Conservation (phyloP, 768 basidiomycete genomes). For the Boletus vermiculosoides region DNA sequence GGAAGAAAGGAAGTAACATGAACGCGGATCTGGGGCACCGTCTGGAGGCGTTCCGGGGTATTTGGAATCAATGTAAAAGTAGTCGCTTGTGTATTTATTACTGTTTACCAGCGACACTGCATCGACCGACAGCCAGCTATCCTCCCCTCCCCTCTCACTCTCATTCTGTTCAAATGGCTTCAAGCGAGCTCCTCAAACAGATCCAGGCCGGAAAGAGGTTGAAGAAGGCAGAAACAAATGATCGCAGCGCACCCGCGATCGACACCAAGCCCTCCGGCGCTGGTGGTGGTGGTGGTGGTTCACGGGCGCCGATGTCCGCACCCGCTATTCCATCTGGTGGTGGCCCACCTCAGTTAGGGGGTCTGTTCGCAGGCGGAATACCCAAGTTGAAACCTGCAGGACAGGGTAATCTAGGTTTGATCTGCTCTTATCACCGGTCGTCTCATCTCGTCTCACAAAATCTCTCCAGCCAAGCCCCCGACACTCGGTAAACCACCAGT, state of each 20-base stretch:
- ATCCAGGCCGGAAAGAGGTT: slow-evolving; percentile 82
- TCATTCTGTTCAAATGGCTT: slow-evolving; percentile 52
- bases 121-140: not conserved
- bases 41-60: not conserved
- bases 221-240: slow-evolving; percentile 81
- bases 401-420: slow-evolving; percentile 53
- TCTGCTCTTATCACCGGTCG: slow-evolving; percentile 5
- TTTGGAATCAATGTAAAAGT: not conserved
- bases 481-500: slow-evolving; percentile 65
- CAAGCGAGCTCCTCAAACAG: slow-evolving; percentile 70
- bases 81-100: slow-evolving; percentile 11
- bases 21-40: not conserved
- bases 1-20: not conserved
- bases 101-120: slow-evolving; percentile 14
- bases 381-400: slow-evolving; percentile 87
- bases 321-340: slow-evolving; percentile 27
- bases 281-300: slow-evolving; percentile 33
- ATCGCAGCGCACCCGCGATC: slow-evolving; percentile 68
- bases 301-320: slow-evolving; percentile 23
- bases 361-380: slow-evolving; percentile 87
- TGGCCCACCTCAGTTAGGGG: slow-evolving; percentile 80
- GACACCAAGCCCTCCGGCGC: slow-evolving; percentile 48
- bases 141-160: not conserved
- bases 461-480: slow-evolving; percentile 54
- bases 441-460: slow-evolving; percentile 10